Conservation (phyloP, 1,284 basidiomycete species). For the Sphaerobolus stellatus region DNA sequence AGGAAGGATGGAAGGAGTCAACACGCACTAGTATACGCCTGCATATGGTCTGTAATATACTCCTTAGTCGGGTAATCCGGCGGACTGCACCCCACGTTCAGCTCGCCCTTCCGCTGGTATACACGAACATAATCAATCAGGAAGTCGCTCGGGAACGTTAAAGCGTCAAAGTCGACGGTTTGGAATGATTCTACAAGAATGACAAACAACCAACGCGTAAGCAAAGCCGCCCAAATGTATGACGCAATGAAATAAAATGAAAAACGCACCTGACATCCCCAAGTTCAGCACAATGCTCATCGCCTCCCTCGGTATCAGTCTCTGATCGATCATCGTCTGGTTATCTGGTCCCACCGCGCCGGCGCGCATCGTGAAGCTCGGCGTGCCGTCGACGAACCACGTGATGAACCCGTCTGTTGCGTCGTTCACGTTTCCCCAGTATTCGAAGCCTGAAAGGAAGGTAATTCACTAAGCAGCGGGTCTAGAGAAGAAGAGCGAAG, state of each 20-base stretch:
- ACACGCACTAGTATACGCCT: conserved; percentile 44
- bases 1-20: too few relatives aligned
- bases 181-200: conserved; percentile 47
- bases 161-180: conserved; percentile 37
- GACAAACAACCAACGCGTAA: not conserved
- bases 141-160: conserved; percentile 51
- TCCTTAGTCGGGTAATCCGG: conserved; percentile 48
- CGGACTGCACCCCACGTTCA: conserved; percentile 57
- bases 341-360: conserved; percentile 55
- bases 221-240: not conserved
- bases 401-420: conserved; percentile 58
- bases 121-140: conserved; percentile 61
- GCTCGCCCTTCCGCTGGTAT: conserved; percentile 47
- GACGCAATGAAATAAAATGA: not conserved
- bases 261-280: conserved; percentile 38
- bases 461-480: not conserved
- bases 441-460: conserved; percentile 59
- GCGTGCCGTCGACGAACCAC: conserved; percentile 59
- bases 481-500: not conserved
- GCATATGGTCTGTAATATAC: conserved; percentile 43
- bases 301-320: conserved; percentile 52
- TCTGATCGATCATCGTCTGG: conserved; percentile 51
- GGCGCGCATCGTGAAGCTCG: conserved; percentile 54
- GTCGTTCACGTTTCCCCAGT: conserved; percentile 57
- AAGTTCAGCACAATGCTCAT: conserved; percentile 47